These are phyloP conservation scores for Pistacia integerrima DNA, from an alignment of 345 rosid genomes.

Conservation along the genomic window DNA sequence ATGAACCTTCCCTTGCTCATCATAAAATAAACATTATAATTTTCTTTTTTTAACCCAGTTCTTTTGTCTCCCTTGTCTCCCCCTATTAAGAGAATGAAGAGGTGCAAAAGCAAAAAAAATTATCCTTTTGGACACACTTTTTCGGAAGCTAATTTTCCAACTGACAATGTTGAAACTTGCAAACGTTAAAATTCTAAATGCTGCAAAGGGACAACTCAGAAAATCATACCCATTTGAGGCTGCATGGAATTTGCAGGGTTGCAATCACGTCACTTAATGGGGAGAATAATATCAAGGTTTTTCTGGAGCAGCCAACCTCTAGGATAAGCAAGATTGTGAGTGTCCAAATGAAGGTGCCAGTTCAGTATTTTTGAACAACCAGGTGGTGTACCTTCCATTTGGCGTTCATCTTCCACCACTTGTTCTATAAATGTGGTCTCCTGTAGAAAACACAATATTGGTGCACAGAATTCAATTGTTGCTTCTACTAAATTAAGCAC, in stretches of 20 bases:
- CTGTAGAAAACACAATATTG: constrained; percentile 34
- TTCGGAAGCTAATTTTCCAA: background rate
- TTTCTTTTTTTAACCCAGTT: background rate
- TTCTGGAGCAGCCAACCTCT: constrained; percentile 68
- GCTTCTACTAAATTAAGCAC: background rate
- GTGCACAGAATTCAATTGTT: background rate
- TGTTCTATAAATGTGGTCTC: constrained; percentile 94
- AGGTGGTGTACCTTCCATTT: constrained; percentile 80
- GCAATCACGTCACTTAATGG: constrained; percentile 40
- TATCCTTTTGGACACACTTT: background rate
- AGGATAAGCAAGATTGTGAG: constrained; percentile 59
- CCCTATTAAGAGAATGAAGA: too few relatives aligned
- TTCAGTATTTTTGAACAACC: constrained; percentile 76
- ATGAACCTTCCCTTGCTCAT: background rate
- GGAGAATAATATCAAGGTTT: constrained; percentile 60
- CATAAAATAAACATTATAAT: background rate
- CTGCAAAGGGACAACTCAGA: background rate
- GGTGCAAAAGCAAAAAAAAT: background rate
- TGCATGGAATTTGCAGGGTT: constrained; percentile 24
- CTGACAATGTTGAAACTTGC: background rate
- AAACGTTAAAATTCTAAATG: background rate
- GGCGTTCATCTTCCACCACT: constrained; percentile 87
- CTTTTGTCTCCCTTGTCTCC: background rate
- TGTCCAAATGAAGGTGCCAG: constrained; percentile 93
- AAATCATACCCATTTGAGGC: constrained; percentile 27